These are phyloP conservation scores for Trichomonascaceae sp. DNA, from an alignment of 1,139 yeast species.

Conservation along the genomic window DNA sequence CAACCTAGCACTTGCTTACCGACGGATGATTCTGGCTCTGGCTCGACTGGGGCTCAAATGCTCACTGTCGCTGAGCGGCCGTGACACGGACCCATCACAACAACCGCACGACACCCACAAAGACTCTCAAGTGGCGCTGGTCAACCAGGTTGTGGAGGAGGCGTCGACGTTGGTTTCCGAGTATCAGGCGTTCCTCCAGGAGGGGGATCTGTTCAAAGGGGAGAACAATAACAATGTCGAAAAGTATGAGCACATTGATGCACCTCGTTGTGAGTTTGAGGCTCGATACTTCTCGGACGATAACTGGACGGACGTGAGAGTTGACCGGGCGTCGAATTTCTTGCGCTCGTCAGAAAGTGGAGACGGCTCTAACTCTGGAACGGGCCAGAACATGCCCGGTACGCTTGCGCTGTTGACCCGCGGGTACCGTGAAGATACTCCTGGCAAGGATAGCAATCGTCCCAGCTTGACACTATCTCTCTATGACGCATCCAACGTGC, in stretches of 20 bases:
- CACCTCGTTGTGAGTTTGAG: slow-evolving; percentile 10
- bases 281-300: slow-evolving; percentile 16
- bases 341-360: too few species aligned
- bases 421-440: slow-evolving; percentile 2
- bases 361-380: background rate
- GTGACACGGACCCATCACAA: background rate
- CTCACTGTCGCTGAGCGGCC: background rate
- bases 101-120: too few species aligned
- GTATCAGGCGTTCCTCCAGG: slow-evolving; percentile 4
- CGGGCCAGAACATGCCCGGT: slow-evolving; percentile 2
- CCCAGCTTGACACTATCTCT: slow-evolving; percentile 10
- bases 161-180: slow-evolving; percentile 5
- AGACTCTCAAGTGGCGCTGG: background rate
- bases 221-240: slow-evolving; percentile 2
- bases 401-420: slow-evolving; percentile 3
- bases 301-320: slow-evolving; percentile 12
- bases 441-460: background rate
- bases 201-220: slow-evolving; percentile 1
- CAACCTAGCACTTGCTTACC: slow-evolving; percentile 14
- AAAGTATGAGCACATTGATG: slow-evolving; percentile 9
- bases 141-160: slow-evolving; percentile 3
- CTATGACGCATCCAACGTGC: slow-evolving; percentile 11
- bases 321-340: slow-evolving; percentile 8
- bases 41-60: slow-evolving; percentile 8
- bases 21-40: slow-evolving; percentile 15